Evolutionary conservation across 305 asterid genomes (phyloP).

Genomic region (Fraxinus albicans): DNA sequence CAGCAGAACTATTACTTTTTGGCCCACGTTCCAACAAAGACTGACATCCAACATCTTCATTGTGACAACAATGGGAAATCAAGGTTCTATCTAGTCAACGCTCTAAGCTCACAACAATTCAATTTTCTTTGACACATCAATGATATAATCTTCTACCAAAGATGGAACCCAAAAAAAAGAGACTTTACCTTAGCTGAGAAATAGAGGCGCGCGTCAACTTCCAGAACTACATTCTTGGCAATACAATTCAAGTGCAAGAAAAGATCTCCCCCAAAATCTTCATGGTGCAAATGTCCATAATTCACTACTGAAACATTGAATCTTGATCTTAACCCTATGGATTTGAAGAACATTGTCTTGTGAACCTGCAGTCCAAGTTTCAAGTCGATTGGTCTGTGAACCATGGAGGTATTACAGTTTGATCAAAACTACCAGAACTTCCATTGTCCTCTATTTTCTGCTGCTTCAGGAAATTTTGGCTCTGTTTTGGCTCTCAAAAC

Average conservation of each 20-base stretch:
- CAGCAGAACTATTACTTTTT: not conserved
- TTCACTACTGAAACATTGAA: not conserved
- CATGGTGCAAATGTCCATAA: not conserved
- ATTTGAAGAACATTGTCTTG: not conserved
- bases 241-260: not conserved
- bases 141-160: not conserved
- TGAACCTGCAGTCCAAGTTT: not conserved
- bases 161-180: not conserved
- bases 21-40: not conserved
- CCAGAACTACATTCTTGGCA: not conserved
- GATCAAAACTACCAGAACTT: not conserved
- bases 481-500: not conserved
- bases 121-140: not conserved
- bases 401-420: not conserved
- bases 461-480: not conserved
- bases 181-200: not conserved
- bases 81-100: not conserved
- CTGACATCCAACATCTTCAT: not conserved
- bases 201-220: not conserved
- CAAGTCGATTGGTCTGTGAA: not conserved
- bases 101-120: not conserved
- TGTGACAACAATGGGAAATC: not conserved
- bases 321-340: not conserved
- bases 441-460: not conserved
- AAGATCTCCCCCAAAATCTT: not conserved